Percentiles rank a stretch among this genome's conserved stretches.
Conservation (phyloP, 1,139 yeast species). For the Pichiaceae sp. region DNA sequence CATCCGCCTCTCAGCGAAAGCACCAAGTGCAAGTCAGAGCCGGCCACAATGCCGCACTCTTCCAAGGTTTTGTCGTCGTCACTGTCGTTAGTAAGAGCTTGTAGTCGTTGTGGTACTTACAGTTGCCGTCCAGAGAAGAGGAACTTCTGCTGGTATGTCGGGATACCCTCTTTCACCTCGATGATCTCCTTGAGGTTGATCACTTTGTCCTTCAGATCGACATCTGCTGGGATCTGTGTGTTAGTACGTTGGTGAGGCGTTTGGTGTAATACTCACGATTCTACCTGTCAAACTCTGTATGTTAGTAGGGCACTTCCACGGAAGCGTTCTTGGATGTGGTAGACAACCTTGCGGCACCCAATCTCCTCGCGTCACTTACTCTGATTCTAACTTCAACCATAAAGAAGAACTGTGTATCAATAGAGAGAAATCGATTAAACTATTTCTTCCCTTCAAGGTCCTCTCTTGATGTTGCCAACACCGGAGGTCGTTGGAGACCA, state of each 20-base stretch:
- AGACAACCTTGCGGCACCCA: background rate
- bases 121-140: slow-evolving; percentile 89
- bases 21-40: slow-evolving; percentile 81
- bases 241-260: slow-evolving; percentile 3
- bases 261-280: slow-evolving; percentile 37
- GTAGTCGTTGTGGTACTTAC: slow-evolving; percentile 29
- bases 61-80: slow-evolving; percentile 67
- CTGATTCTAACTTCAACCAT: slow-evolving; percentile 23
- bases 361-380: slow-evolving; percentile 10
- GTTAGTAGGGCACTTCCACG: background rate
- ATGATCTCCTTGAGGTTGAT: slow-evolving; percentile 82
- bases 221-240: slow-evolving; percentile 1
- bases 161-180: slow-evolving; percentile 96
- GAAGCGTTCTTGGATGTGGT: too few species aligned
- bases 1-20: slow-evolving; percentile 86
- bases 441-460: background rate
- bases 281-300: slow-evolving; percentile 63
- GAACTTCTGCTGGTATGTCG: slow-evolving; percentile 91
- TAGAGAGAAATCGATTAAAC: background rate
- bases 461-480: slow-evolving; percentile 41
- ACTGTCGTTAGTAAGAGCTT: slow-evolving; percentile 20
- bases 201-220: slow-evolving; percentile 28
- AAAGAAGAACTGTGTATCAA: background rate
- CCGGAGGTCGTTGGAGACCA: slow-evolving; percentile 39
- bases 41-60: slow-evolving; percentile 61